These are phyloP conservation scores for Ceratobasidium sp. DNA, from an alignment of 1,284 basidiomycete species.

Conservation along the genomic window DNA sequence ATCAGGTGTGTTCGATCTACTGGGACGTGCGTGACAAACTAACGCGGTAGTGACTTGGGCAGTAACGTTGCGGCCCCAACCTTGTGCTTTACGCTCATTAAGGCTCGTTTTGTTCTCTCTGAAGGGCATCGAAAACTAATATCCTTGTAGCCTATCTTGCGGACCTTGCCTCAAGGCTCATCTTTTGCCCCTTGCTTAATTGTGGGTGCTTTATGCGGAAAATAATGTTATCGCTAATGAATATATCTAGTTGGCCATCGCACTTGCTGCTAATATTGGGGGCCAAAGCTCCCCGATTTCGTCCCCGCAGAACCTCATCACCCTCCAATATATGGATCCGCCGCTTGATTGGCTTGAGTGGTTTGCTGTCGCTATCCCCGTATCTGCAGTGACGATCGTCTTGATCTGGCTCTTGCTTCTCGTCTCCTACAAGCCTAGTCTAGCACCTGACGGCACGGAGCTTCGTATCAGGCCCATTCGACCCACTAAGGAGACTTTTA, in stretches of 20 bases:
- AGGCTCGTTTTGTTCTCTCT: slow-evolving; percentile 59
- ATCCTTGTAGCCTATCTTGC: slow-evolving; percentile 79
- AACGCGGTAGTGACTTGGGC: slow-evolving; percentile 27
- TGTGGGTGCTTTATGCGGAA: slow-evolving; percentile 59
- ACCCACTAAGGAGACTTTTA: slow-evolving; percentile 80
- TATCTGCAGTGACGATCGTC: slow-evolving; percentile 82
- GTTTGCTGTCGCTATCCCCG: slow-evolving; percentile 94
- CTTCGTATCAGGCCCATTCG: slow-evolving; percentile 84
- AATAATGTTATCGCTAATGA: neutral
- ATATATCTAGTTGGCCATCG: slow-evolving; percentile 80
- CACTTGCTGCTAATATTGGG: slow-evolving; percentile 97
- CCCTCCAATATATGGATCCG: slow-evolving; percentile 85
- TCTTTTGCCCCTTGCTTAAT: slow-evolving; percentile 91
- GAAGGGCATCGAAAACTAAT: neutral
- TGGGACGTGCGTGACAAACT: neutral
- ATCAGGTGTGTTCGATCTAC: slow-evolving; percentile 70
- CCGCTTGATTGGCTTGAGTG: slow-evolving; percentile 89
- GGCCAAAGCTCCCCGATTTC: slow-evolving; percentile 85
- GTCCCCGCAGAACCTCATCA: slow-evolving; percentile 94
- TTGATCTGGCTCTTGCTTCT: slow-evolving; percentile 92
- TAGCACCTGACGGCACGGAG: slow-evolving; percentile 73
- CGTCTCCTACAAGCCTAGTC: slow-evolving; percentile 76
- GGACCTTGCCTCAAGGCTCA: slow-evolving; percentile 87
- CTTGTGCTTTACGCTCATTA: slow-evolving; percentile 95
- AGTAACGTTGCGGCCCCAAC: slow-evolving; percentile 98